Evolutionary conservation across 169 alveolate genomes (phyloP).

Genomic region (Plasmodium vivax): DNA sequence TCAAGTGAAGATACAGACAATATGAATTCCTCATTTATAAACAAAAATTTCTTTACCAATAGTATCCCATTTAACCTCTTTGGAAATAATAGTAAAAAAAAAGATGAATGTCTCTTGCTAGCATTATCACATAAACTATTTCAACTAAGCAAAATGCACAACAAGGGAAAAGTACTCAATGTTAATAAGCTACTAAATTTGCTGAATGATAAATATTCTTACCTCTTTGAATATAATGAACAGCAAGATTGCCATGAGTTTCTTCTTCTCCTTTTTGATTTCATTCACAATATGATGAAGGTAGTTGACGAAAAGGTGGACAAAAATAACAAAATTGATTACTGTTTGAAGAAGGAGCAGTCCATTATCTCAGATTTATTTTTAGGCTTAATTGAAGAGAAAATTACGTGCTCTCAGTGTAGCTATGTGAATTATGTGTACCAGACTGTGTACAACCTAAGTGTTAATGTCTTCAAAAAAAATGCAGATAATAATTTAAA

Average conservation of each 20-base stretch:
- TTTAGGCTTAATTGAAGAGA: constrained; percentile 71
- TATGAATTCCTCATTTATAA: constrained; percentile 55
- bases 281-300: constrained; percentile 65
- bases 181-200: constrained; percentile 52
- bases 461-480: constrained; percentile 67
- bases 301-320: constrained; percentile 52
- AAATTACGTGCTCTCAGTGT: constrained; percentile 69
- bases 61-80: constrained; percentile 59
- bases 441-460: constrained; percentile 58
- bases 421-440: constrained; percentile 51
- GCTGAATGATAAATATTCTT: constrained; percentile 51
- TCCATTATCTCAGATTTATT: constrained; percentile 53
- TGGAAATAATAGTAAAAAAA: constrained; percentile 69
- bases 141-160: constrained; percentile 67
- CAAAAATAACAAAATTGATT: constrained; percentile 53
- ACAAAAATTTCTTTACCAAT: constrained; percentile 66
- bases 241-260: constrained; percentile 74
- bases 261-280: constrained; percentile 50
- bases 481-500: constrained; percentile 68
- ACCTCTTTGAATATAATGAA: constrained; percentile 62
- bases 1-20: constrained; percentile 60
- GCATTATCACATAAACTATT: constrained; percentile 39
- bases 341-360: constrained; percentile 48
- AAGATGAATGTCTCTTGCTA: constrained; percentile 35
- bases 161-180: constrained; percentile 14